Conservation (phyloP, 2,329 filamentous ascomycete genomes). For the Ceratocystiopsis sp. region DNA sequence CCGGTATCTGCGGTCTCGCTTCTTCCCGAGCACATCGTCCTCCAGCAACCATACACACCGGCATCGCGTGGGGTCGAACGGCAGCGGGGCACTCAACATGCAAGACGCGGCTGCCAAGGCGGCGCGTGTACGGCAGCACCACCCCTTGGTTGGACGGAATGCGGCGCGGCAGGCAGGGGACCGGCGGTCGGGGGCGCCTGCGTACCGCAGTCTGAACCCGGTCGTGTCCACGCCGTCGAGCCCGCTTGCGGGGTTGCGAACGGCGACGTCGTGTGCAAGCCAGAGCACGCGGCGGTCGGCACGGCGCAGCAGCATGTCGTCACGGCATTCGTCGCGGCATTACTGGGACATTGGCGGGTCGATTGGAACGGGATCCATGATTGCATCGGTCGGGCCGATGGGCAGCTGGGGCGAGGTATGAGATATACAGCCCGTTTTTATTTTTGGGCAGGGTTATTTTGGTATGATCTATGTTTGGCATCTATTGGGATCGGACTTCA, state of each 20-base stretch:
- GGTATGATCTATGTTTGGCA: too few relatives aligned
- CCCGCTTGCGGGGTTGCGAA: slow-evolving; percentile 28
- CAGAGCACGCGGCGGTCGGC: slow-evolving; percentile 67
- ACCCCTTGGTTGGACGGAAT: slow-evolving; percentile 57
- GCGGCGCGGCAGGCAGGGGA: slow-evolving; percentile 8
- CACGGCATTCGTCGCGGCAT: slow-evolving; percentile 63
- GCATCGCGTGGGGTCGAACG: background rate
- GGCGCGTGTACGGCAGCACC: slow-evolving; percentile 73
- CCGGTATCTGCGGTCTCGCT: slow-evolving; percentile 64
- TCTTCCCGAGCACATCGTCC: slow-evolving; percentile 32
- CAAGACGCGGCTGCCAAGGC: slow-evolving; percentile 59
- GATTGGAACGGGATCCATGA: slow-evolving; percentile 56
- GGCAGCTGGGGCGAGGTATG: slow-evolving; percentile 66
- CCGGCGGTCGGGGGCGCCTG: slow-evolving; percentile 31
- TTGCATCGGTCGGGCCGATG: slow-evolving; percentile 49
- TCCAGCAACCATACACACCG: slow-evolving; percentile 1
- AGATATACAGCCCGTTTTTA: background rate
- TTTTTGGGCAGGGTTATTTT: too few relatives aligned
- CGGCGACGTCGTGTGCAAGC: slow-evolving; percentile 58
- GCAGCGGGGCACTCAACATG: slow-evolving; percentile 18
- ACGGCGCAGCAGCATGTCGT: slow-evolving; percentile 50
- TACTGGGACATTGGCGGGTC: slow-evolving; percentile 87
- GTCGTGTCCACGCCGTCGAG: slow-evolving; percentile 26
- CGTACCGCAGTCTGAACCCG: slow-evolving; percentile 8
- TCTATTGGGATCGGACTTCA: too few relatives aligned